Base-by-base conservation (phyloP, 192 early-diverging fungal species). In the Ambispora gerdemannii region DNA sequence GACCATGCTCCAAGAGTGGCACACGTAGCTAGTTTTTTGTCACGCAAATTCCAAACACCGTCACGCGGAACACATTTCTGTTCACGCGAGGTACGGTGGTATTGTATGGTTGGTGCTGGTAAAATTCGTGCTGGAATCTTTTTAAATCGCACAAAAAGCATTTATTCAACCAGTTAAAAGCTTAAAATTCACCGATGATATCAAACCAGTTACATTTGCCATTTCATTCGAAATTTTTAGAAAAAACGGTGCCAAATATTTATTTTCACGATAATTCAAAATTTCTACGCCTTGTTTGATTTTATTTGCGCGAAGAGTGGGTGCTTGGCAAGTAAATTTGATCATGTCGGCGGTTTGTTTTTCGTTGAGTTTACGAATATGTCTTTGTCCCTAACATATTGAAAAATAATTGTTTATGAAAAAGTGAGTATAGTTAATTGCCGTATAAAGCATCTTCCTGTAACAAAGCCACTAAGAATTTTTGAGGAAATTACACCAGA, bases 261-360 rank as follows among this genome's bases (percentile, higher is more conserved):
- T 88, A 77, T 84, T 92, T 72, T 74, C 85, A 72, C 71, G 72
- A 74, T 90, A 87, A 49, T 87, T 74, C 2, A 96, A 76, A 49
- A 88, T 77, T 4, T 76, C 76, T 43, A 93, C 76, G 4, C 87
- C 89, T 20, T 88, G 82, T 11, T 82, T 85, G 72, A 98, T 98
- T 72, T 89, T 92, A 73, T 89, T 84, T 64, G 87, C 83, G 52
- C 95, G 90, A 28, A 91, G 83, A 56, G 83, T 78, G 1, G 96
- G 96, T 22, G 80, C 81, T 77, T 92, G 88, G 68, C 92, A 93
- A 0, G 94, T 94, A 74, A 94, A 95, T 32, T 87, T 92, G 76
- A 98, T 95, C 95, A 98, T 96, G 71, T 98, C 94, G 0, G 92
- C 89, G 0, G 96, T 96, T 82, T 95, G 89, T 27, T 75, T 74